These are phyloP conservation scores for Amborella trichopoda DNA, from an alignment of 164 flowering plant genomes.

Conservation along the genomic window DNA sequence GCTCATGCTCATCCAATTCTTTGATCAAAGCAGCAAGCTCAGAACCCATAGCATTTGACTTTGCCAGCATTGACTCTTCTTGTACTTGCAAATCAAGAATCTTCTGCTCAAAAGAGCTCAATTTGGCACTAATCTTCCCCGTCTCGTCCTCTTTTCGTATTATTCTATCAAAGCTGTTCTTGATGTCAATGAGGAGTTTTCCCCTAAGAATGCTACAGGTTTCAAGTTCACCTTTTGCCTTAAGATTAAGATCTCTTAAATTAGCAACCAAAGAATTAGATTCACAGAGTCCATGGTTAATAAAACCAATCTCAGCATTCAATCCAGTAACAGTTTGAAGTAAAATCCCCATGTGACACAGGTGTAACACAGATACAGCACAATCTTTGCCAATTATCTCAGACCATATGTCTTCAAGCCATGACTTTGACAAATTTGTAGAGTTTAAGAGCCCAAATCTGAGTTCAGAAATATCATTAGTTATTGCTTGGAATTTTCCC, in stretches of 20 bases:
- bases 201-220: conserved; percentile 58
- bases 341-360: conserved; percentile 81
- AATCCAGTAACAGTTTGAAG: conserved; percentile 68
- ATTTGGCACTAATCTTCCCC: conserved; percentile 35
- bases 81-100: conserved; percentile 57
- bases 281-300: conserved; percentile 63
- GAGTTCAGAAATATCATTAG: conserved; percentile 29
- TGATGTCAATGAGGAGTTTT: conserved; percentile 68
- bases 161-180: conserved; percentile 56
- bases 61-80: conserved; percentile 72
- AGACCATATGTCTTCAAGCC: conserved; percentile 84
- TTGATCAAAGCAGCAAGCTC: conserved; percentile 54
- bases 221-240: conserved; percentile 59
- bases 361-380: conserved; percentile 72
- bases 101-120: conserved; percentile 51
- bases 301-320: conserved; percentile 83
- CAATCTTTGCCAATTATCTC: conserved; percentile 76
- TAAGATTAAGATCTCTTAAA: conserved; percentile 54
- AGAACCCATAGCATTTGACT: conserved; percentile 66
- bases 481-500: conserved; percentile 28
- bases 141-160: conserved; percentile 62
- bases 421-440: conserved; percentile 29
- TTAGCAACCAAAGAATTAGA: conserved; percentile 48
- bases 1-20: conserved; percentile 49
- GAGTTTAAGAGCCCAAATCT: conserved; percentile 38